Evolutionary conservation across 129 eudicot species (phyloP), one percentile per base, ranked within the genome.

Genomic region (Silybum marianum): DNA sequence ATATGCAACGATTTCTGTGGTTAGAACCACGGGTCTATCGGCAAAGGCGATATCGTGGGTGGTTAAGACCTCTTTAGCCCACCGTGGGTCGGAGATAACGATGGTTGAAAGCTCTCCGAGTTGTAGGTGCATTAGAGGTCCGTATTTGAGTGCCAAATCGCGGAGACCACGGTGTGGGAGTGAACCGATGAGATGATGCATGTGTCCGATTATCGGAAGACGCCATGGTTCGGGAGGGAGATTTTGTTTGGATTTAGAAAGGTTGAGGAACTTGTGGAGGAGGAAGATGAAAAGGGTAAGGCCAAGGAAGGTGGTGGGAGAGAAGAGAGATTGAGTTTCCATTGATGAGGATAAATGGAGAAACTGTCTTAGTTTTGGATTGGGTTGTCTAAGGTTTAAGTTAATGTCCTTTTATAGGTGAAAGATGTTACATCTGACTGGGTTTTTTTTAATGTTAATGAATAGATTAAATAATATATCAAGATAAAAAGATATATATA

Each of bases 21-120:
- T 38, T 4, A 77, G 5, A 7, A 71, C 30, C 30, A 23, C 51
- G 2, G 82, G 86, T 62, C 86, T 78, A 36, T 60, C 58, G 1
- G 82, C 73, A 1, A 83, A 39, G 18, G 74, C 74, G 1, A 63
- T 30, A 65, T 83, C 86, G 14, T 83, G 78, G 48, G 74, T 78
- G 73, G 51, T 77, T 39, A 71, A 25, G 19, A 83, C 82, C 39
- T 77, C 86, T 65, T 78, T 83, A 18, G 86, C 86, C 77, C 83
- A 58, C 0, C 65, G 77, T 39, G 77, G 77, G 21, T 42, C 32
- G 11, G 77, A 73, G n/a, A 77, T 19, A 4, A 83, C 78, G 25
- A 83, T 72, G 8, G 79, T 69, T 0, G 82, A 42, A 40, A 77
- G 25, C 26, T 83, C 78, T 12, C 82, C 86, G 0, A 83, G 78